phyloP scores from a whole-genome alignment of 2,329 filamentous ascomycete species.

The Aspergillus udagawae region DNA sequence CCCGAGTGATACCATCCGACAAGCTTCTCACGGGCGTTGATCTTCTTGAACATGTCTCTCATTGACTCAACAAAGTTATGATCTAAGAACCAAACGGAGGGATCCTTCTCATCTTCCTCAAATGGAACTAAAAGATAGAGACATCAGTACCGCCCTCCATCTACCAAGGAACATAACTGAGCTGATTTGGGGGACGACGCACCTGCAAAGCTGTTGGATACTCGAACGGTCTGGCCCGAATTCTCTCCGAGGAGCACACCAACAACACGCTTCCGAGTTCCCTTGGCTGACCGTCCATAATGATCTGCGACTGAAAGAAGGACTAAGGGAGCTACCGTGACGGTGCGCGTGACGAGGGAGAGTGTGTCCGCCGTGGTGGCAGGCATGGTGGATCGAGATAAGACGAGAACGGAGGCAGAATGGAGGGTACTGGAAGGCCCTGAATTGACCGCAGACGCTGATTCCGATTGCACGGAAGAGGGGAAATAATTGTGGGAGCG shows the following conservation, averaged over 20 bases:
- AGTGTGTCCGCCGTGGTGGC: constrained; percentile 95
- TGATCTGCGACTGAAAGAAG: constrained; percentile 98
- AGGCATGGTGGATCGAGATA: constrained; percentile 64
- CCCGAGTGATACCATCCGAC: constrained; percentile 99
- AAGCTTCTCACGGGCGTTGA: constrained; percentile 97
- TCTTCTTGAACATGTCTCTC: constrained; percentile 99
- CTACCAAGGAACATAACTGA: neutral
- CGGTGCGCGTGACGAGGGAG: constrained; percentile 87
- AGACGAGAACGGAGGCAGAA: neutral
- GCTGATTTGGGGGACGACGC: constrained; percentile 28
- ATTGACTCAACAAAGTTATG: constrained; percentile 99
- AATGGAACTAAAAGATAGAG: constrained; percentile 69
- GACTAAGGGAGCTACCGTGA: constrained; percentile 95
- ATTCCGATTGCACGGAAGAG: neutral
- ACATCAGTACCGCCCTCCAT: constrained; percentile 15
- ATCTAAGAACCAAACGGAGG: constrained; percentile 97
- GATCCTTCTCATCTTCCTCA: constrained; percentile 98
- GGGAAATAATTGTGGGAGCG: constrained; percentile 2
- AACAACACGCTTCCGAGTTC: constrained; percentile 82
- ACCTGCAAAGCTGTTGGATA: constrained; percentile 99
- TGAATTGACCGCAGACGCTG: constrained; percentile 4
- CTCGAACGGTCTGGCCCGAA: constrained; percentile 89
- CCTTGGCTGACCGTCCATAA: constrained; percentile 90
- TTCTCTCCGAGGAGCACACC: constrained; percentile 94
- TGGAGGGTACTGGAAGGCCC: neutral